Percentiles rank a stretch among this genome's conserved stretches.
phyloP scores from a whole-genome alignment of 192 early-diverging fungal species.

The Entomortierella beljakovae region DNA sequence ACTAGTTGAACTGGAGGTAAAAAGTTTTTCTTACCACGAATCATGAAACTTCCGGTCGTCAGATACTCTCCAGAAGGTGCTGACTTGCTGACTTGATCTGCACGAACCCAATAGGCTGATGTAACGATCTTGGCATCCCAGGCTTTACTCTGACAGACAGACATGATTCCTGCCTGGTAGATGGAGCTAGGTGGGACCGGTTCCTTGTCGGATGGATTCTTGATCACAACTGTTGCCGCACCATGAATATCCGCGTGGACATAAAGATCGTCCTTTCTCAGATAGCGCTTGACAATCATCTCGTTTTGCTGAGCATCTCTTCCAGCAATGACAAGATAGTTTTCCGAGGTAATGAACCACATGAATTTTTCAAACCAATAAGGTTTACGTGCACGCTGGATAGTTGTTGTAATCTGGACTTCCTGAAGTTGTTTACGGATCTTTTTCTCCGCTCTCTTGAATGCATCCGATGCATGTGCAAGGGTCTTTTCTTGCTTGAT shows the following conservation, averaged over 20 bases:
- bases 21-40: conserved; percentile 94
- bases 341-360: conserved; percentile 95
- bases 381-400: conserved; percentile 89
- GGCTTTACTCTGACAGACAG: conserved; percentile 91
- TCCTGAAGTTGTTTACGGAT: conserved; percentile 84
- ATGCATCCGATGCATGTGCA: conserved; percentile 83
- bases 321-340: conserved; percentile 93
- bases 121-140: conserved; percentile 99
- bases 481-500: conserved; percentile 94
- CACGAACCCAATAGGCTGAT: conserved; percentile 94
- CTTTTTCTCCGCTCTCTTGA: conserved; percentile 93
- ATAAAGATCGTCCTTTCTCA: conserved; percentile 82
- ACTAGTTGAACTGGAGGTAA: conserved; percentile 93
- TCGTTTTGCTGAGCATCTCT: conserved; percentile 96
- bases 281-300: conserved; percentile 80
- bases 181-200: conserved; percentile 90
- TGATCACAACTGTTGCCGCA: conserved; percentile 90
- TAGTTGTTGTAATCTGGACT: conserved; percentile 78
- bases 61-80: conserved; percentile 94
- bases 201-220: conserved; percentile 72
- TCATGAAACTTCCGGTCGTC: conserved; percentile 92
- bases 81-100: conserved; percentile 84
- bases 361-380: conserved; percentile 99
- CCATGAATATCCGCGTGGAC: conserved; percentile 96
- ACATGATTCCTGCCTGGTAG: conserved; percentile 96